Percentiles rank a stretch among this genome's conserved stretches.
These are phyloP conservation scores for Aspergillus niger DNA, from an alignment of 2,329 filamentous ascomycete genomes.

Conservation along the genomic window DNA sequence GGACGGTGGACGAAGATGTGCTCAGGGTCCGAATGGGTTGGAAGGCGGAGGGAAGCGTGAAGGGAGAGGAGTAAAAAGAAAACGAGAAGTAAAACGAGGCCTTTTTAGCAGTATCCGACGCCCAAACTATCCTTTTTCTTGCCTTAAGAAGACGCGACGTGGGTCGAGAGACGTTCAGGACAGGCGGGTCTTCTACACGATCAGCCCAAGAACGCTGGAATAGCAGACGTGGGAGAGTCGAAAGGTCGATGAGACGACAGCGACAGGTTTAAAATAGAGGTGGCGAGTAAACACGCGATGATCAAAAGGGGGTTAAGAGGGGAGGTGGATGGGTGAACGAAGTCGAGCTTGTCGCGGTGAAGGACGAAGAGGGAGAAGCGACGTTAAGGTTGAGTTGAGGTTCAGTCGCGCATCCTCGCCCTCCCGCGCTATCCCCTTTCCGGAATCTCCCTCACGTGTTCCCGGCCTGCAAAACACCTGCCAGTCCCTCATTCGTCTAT, in stretches of 20 bases:
- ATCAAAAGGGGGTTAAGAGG: slow-evolving; percentile 10
- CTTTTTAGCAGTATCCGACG: slow-evolving; percentile 20
- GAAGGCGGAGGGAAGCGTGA: slow-evolving; percentile 18
- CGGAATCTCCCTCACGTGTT: slow-evolving; percentile 20
- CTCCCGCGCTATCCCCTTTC: slow-evolving; percentile 24
- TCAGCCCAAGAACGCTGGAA: slow-evolving; percentile 1
- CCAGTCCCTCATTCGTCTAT: background rate
- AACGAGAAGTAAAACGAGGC: slow-evolving; percentile 23
- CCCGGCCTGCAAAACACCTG: background rate
- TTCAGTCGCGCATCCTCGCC: slow-evolving; percentile 17
- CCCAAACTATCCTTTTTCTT: slow-evolving; percentile 21
- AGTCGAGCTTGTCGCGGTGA: slow-evolving; percentile 21
- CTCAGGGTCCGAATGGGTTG: slow-evolving; percentile 26
- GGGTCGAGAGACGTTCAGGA: slow-evolving; percentile 12
- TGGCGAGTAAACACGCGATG: slow-evolving; percentile 9
- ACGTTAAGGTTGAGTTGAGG: slow-evolving; percentile 24
- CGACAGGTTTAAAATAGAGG: background rate
- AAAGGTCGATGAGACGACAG: background rate
- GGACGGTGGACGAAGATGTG: slow-evolving; percentile 23
- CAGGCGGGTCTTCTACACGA: slow-evolving; percentile 22
- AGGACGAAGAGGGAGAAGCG: slow-evolving; percentile 17
- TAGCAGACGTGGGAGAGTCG: slow-evolving; percentile 7
- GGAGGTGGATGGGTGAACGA: slow-evolving; percentile 15
- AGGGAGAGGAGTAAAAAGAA: slow-evolving; percentile 21
- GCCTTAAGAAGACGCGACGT: slow-evolving; percentile 20